These are phyloP conservation scores for Cercophora newfieldiana DNA, from an alignment of 495 filamentous ascomycete species.

Conservation along the genomic window DNA sequence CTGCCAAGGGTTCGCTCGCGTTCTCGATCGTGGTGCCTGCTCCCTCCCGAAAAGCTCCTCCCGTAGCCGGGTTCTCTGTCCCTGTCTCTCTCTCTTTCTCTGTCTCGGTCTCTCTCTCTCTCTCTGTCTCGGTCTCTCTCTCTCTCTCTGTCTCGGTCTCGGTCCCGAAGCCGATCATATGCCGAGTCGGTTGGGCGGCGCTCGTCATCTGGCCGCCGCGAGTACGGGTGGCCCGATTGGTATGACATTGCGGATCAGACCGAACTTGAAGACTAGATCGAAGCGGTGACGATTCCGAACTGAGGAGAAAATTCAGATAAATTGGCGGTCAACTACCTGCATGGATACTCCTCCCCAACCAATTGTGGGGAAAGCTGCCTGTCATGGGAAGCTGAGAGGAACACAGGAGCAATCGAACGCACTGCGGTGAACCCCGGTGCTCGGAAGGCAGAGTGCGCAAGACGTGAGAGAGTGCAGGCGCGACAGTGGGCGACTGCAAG, in stretches of 20 bases:
- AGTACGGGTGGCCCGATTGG: slow-evolving; percentile 21
- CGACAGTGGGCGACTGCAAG: background rate
- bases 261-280: background rate
- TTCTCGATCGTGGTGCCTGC: slow-evolving; percentile 2
- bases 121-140: background rate
- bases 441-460: background rate
- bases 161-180: slow-evolving; percentile 14
- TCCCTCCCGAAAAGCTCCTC: background rate
- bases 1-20: slow-evolving; percentile 9
- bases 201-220: slow-evolving; percentile 27
- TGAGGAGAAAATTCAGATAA: background rate
- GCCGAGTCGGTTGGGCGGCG: slow-evolving; percentile 19
- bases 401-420: background rate
- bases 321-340: background rate
- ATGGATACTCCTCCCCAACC: background rate
- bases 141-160: slow-evolving; percentile 7
- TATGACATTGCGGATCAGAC: slow-evolving; percentile 15
- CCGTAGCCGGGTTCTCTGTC: slow-evolving; percentile 6
- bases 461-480: background rate
- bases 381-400: background rate
- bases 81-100: background rate
- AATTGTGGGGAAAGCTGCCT: background rate
- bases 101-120: slow-evolving; percentile 9
- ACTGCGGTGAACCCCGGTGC: background rate
- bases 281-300: background rate